A percentile compares a stretch with the other conserved stretches of the same genome.
Conservation (phyloP, 2,329 filamentous ascomycete genomes). For the Diaporthe ampelina region DNA sequence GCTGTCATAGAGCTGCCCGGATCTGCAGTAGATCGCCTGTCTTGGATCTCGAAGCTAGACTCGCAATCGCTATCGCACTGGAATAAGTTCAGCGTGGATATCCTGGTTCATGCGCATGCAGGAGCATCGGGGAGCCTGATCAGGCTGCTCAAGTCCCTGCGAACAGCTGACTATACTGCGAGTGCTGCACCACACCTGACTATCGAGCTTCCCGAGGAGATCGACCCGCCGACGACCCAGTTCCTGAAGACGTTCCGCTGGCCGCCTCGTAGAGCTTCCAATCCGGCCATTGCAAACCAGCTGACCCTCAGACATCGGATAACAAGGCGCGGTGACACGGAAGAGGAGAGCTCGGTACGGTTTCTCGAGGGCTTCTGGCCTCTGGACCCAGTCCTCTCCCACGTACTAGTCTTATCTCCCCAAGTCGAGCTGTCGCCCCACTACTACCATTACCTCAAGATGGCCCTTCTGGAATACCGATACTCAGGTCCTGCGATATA, state of each 20-base stretch:
- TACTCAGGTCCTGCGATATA: slow-evolving; percentile 70
- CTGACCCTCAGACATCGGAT: slow-evolving; percentile 84
- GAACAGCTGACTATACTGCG: slow-evolving; percentile 81
- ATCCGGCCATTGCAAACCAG: slow-evolving; percentile 61
- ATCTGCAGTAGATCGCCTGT: slow-evolving; percentile 71
- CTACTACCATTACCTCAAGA: slow-evolving; percentile 85
- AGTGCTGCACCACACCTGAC: slow-evolving; percentile 80
- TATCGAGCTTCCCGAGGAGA: slow-evolving; percentile 81
- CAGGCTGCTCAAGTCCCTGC: slow-evolving; percentile 82
- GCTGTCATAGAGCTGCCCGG: slow-evolving; percentile 81
- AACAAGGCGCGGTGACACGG: slow-evolving; percentile 67
- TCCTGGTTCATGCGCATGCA: slow-evolving; percentile 83
- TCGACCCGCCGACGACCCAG: slow-evolving; percentile 74
- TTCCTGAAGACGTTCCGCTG: slow-evolving; percentile 77
- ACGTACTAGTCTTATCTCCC: slow-evolving; percentile 88
- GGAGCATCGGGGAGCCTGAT: slow-evolving; percentile 81
- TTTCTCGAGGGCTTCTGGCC: slow-evolving; percentile 94
- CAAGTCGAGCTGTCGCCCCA: slow-evolving; percentile 83
- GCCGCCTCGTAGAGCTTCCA: slow-evolving; percentile 65
- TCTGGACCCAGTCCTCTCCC: slow-evolving; percentile 70
- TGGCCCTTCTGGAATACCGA: slow-evolving; percentile 80
- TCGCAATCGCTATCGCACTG: slow-evolving; percentile 59
- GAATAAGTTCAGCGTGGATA: slow-evolving; percentile 84
- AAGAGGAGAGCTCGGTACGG: slow-evolving; percentile 79
- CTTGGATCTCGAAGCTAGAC: slow-evolving; percentile 86